These are phyloP conservation scores for Boletus vermiculosoides DNA, from an alignment of 768 basidiomycete genomes.

Conservation along the genomic window DNA sequence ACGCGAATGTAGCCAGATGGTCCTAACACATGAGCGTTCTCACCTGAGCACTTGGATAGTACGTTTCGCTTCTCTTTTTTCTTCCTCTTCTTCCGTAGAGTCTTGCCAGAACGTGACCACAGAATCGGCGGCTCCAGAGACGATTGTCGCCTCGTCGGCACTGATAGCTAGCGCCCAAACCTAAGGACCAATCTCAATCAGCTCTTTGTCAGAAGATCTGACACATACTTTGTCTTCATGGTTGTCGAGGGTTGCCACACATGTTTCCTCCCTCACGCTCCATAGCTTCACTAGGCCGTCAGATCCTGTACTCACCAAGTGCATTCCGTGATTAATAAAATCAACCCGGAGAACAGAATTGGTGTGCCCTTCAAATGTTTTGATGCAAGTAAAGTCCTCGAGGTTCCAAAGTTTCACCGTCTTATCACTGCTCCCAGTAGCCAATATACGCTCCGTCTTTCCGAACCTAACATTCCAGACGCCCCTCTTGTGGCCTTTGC, in stretches of 20 bases:
- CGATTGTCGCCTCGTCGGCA: constrained; percentile 76
- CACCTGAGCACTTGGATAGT: constrained; percentile 79
- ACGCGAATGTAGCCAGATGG: constrained; percentile 8
- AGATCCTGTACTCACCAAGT: constrained; percentile 86
- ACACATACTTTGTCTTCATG: constrained; percentile 89
- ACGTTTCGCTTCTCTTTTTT: constrained; percentile 70
- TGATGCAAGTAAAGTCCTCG: constrained; percentile 89
- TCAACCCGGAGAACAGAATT: constrained; percentile 95
- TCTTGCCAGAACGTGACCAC: constrained; percentile 97
- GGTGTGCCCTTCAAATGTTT: constrained; percentile 98
- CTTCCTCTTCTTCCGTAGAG: constrained; percentile 80
- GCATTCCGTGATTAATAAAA: constrained; percentile 79
- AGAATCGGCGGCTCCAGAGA: constrained; percentile 96
- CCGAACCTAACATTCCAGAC: constrained; percentile 95
- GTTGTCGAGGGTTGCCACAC: constrained; percentile 86
- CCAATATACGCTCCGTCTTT: constrained; percentile 76
- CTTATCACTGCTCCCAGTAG: constrained; percentile 94
- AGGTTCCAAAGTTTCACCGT: constrained; percentile 93
- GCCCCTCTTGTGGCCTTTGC: constrained; percentile 95
- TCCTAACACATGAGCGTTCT: constrained; percentile 29
- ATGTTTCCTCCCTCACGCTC: constrained; percentile 88
- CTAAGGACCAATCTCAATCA: constrained; percentile 40
- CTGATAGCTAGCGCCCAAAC: constrained; percentile 95
- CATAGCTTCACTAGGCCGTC: constrained; percentile 97
- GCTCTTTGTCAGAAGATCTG: not conserved